A percentile compares a stretch with the other conserved stretches of the same genome.
Conservation (phyloP, 192 early-diverging fungal genomes). For the Coemansia sp. region DNA sequence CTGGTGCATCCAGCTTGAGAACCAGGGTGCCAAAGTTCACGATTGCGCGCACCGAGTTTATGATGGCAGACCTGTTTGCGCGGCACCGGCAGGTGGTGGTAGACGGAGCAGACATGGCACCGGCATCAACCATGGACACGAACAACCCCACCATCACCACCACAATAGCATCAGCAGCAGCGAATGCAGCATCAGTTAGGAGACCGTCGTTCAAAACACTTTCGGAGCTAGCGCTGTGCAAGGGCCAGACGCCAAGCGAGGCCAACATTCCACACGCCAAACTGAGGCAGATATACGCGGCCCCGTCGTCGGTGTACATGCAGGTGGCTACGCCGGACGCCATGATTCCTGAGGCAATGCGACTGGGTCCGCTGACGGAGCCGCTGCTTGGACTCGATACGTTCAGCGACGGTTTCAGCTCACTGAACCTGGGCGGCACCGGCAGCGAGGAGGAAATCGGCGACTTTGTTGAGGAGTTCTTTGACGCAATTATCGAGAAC, state of each 20-base stretch:
- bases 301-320: conserved; percentile 50
- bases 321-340: conserved; percentile 29
- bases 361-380: conserved; percentile 43
- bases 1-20: background rate
- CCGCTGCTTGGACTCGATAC: conserved; percentile 42
- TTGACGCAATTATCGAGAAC: conserved; percentile 35
- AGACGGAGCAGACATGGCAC: background rate
- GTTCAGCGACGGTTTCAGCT: conserved; percentile 25
- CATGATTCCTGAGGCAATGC: conserved; percentile 53
- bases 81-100: conserved; percentile 40
- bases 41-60: conserved; percentile 42
- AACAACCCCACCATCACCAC: background rate
- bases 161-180: background rate
- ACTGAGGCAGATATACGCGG: conserved; percentile 48
- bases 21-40: conserved; percentile 51
- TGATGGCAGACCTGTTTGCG: conserved; percentile 41
- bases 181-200: too few species aligned
- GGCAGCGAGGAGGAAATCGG: conserved; percentile 11
- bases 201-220: conserved; percentile 41
- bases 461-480: conserved; percentile 52
- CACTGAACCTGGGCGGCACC: conserved; percentile 14
- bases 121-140: conserved; percentile 7
- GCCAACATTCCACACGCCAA: conserved; percentile 29
- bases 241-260: conserved; percentile 24
- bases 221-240: conserved; percentile 29